Conservation (phyloP, 1,284 basidiomycete genomes). For the Ceratobasidium sp. region DNA sequence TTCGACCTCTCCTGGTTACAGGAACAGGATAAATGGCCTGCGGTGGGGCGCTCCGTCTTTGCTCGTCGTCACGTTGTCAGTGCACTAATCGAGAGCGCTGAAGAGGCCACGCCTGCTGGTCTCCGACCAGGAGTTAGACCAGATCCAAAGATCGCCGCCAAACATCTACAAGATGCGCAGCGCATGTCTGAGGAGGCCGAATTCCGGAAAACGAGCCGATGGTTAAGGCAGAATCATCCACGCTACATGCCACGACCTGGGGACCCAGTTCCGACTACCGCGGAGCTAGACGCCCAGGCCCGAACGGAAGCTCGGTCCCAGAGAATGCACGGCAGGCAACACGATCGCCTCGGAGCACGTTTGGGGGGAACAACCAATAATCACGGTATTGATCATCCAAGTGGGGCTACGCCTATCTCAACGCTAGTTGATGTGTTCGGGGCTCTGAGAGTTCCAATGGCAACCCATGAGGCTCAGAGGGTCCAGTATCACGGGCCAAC, state of each 20-base stretch:
- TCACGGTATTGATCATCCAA: neutral
- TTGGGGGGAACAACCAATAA: neutral
- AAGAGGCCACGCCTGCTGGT: slow-evolving; percentile 23
- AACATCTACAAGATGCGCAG: slow-evolving; percentile 27
- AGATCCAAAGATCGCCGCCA: slow-evolving; percentile 12
- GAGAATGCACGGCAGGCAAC: neutral
- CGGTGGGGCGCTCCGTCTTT: slow-evolving; percentile 31
- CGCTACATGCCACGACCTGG: slow-evolving; percentile 21
- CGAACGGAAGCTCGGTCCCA: neutral
- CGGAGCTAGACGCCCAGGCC: slow-evolving; percentile 4
- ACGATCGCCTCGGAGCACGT: neutral
- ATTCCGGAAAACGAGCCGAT: slow-evolving; percentile 3
- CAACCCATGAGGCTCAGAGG: slow-evolving; percentile 9
- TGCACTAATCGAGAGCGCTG: slow-evolving; percentile 23
- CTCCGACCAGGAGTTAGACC: slow-evolving; percentile 25
- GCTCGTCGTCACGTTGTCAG: slow-evolving; percentile 18
- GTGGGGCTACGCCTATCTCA: slow-evolving; percentile 6
- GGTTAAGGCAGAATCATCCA: slow-evolving; percentile 18
- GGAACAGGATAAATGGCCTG: slow-evolving; percentile 23
- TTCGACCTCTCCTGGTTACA: slow-evolving; percentile 33
- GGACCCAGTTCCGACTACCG: slow-evolving; percentile 12
- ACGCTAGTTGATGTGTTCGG: slow-evolving; percentile 8
- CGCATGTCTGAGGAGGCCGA: slow-evolving; percentile 26
- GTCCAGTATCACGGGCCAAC: slow-evolving; percentile 9
- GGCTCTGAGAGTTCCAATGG: slow-evolving; percentile 13